Percentiles rank a stretch among this genome's conserved stretches.
These are phyloP conservation scores for Rhazya stricta DNA, from an alignment of 257 asterid species.

Conservation along the genomic window DNA sequence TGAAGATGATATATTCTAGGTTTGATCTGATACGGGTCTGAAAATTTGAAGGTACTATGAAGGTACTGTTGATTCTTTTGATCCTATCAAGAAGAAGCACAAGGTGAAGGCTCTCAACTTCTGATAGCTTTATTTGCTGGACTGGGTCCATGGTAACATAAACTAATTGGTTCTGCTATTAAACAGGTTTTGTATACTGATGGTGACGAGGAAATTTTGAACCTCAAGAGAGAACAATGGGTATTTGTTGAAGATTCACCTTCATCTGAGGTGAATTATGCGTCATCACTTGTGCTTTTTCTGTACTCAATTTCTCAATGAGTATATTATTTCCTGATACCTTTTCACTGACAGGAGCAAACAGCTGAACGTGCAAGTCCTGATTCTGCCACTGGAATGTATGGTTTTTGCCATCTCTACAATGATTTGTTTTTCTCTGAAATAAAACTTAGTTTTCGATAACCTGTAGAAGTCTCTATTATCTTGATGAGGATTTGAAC, in stretches of 20 bases:
- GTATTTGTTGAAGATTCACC: constrained; percentile 38
- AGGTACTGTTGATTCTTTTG: constrained; percentile 63
- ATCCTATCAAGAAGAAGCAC: constrained; percentile 70
- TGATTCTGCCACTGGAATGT: constrained; percentile 63
- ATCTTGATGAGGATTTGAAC: not conserved
- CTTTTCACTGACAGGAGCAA: constrained; percentile 42
- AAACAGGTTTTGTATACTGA: constrained; percentile 63
- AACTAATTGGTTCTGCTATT: constrained; percentile 5
- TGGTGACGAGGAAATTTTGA: constrained; percentile 71
- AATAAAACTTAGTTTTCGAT: not conserved
- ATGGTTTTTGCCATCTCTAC: constrained; percentile 2
- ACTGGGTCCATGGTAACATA: constrained; percentile 10
- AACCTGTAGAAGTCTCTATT: not conserved
- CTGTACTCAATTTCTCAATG: constrained; percentile 15
- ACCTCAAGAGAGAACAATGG: constrained; percentile 62
- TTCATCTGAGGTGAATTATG: constrained; percentile 48
- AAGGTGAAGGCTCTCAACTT: constrained; percentile 38
- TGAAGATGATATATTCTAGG: not conserved
- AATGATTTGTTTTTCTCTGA: not conserved
- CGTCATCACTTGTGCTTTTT: constrained; percentile 16
- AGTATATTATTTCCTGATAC: not conserved
- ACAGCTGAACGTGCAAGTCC: constrained; percentile 49
- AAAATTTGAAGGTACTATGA: constrained; percentile 64
- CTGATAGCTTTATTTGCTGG: constrained; percentile 14
- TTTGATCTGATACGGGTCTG: constrained; percentile 17